Base-by-base conservation (phyloP, 2,329 filamentous ascomycete species). In the Calcarisporium arbuscula region DNA sequence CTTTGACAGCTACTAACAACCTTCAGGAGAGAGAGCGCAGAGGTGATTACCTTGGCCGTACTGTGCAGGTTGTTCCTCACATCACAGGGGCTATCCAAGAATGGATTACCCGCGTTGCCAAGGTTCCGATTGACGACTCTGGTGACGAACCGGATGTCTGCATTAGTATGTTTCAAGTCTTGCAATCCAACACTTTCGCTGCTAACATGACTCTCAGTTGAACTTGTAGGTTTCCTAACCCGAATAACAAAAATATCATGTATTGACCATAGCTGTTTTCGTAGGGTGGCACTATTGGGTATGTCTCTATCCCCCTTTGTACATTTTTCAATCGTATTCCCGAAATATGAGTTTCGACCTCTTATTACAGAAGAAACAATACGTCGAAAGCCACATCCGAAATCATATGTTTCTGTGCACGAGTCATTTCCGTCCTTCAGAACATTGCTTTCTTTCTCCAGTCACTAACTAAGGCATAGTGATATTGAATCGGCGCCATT, bases 11-110 rank as follows among this genome's bases (percentile, higher is more conserved):
- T 27, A 17, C 36, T 45, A 21, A 45, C 18, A 21, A 16, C 17
- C 34, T 35, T 8, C 21, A 56, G 41, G 77, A 88, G 52, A 78
- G 77, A 40, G 74, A 77, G 53, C 64, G 74, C 18, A 61, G 62
- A 26, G 74, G 75, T 36, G 81, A 92, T 56, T 96, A 95, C 52
- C 74, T 96, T 10, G 90, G 90, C 46, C 80, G 83, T 59, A 88
- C 89, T 14, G 82, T 94, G 12, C 88, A 95, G 61, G 83, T 94
- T 35, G 88, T 96, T 5, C 90, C 90, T 3, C 90, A 96, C 60
- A 73, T 96, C 48, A 95, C 88, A 36, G 80, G 94, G 53, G 85
- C 82, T 14, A 94, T 95, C 51, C 85, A 94, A 61, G 85, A 94
- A 40, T 94, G 87, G 85, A 87, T 96, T 44, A 78, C 88, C 62